Percentiles rank a stretch among this genome's conserved stretches.
phyloP scores from a whole-genome alignment of 495 filamentous ascomycete genomes.

The Friedmanniomyces simplex region DNA sequence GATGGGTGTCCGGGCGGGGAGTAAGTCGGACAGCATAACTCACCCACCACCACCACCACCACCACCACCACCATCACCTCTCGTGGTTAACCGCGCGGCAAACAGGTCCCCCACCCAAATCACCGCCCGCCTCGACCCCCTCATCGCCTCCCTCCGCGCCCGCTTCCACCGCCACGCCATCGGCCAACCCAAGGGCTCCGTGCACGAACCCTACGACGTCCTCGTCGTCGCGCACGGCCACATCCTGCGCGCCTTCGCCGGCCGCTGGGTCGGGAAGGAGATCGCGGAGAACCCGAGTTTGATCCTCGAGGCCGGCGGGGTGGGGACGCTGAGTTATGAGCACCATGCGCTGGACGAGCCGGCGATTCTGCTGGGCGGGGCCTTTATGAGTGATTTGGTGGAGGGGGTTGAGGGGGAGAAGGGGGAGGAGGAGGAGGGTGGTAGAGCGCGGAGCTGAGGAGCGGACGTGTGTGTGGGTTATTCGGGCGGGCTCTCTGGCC shows the following conservation, averaged over 20 bases:
- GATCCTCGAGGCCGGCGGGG: slow-evolving; percentile 39
- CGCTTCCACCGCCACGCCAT: slow-evolving; percentile 30
- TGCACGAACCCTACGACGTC: slow-evolving; percentile 29
- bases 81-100: too few species aligned
- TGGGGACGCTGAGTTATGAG: slow-evolving; percentile 56
- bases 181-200: slow-evolving; percentile 22
- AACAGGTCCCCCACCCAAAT: slow-evolving; percentile 32
- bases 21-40: slow-evolving; percentile 36
- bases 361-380: slow-evolving; percentile 57
- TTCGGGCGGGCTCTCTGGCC: too few species aligned
- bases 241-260: slow-evolving; percentile 32
- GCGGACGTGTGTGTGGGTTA: too few species aligned
- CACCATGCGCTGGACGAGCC: slow-evolving; percentile 56
- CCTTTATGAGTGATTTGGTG: slow-evolving; percentile 48
- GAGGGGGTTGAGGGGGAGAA: slow-evolving; percentile 28
- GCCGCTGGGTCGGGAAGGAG: slow-evolving; percentile 23
- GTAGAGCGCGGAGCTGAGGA: too few species aligned
- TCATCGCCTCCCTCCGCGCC: slow-evolving; percentile 31
- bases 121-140: slow-evolving; percentile 27
- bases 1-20: slow-evolving; percentile 48
- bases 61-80: too few species aligned
- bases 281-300: slow-evolving; percentile 30
- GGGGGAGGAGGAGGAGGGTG: slow-evolving; percentile 2
- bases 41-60: too few species aligned
- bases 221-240: slow-evolving; percentile 36